A percentile compares a stretch with the other conserved stretches of the same genome.
Conservation (phyloP, 2,329 filamentous ascomycete genomes). For the Helminthosporium solani region DNA sequence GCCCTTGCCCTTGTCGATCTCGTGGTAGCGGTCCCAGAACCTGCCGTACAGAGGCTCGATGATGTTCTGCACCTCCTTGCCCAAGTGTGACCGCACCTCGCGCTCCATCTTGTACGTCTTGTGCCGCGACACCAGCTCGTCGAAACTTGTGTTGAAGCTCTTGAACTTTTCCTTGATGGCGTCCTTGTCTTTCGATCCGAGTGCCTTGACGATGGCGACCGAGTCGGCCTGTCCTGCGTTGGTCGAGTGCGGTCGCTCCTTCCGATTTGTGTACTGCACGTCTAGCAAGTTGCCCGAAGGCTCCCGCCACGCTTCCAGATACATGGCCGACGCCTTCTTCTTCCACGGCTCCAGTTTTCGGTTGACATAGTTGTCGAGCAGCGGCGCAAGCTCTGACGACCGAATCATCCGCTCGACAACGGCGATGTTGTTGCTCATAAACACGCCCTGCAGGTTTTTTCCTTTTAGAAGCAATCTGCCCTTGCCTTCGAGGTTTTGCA, state of each 20-base stretch:
- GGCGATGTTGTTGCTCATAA: slow-evolving; percentile 83
- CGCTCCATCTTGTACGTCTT: slow-evolving; percentile 85
- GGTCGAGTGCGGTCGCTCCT: slow-evolving; percentile 65
- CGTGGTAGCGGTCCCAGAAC: slow-evolving; percentile 97
- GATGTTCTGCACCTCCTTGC: slow-evolving; percentile 82
- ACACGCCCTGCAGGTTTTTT: slow-evolving; percentile 80
- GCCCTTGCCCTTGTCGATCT: slow-evolving; percentile 95
- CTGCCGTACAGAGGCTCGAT: slow-evolving; percentile 91
- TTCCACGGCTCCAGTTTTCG: slow-evolving; percentile 79
- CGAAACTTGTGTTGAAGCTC: slow-evolving; percentile 85
- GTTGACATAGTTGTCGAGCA: slow-evolving; percentile 61
- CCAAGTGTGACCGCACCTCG: slow-evolving; percentile 79
- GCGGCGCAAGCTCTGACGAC: slow-evolving; percentile 71
- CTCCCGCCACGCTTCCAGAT: slow-evolving; percentile 86
- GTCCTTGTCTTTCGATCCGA: slow-evolving; percentile 90
- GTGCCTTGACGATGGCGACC: slow-evolving; percentile 75
- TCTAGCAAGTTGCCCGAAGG: slow-evolving; percentile 81
- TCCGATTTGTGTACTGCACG: slow-evolving; percentile 83
- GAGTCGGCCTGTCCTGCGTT: slow-evolving; percentile 62
- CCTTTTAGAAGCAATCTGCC: slow-evolving; percentile 68
- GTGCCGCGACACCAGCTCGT: slow-evolving; percentile 81
- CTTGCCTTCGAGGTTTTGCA: slow-evolving; percentile 73
- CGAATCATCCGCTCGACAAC: slow-evolving; percentile 83
- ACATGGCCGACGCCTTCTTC: slow-evolving; percentile 79
- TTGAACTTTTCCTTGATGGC: slow-evolving; percentile 95